Evolutionary conservation across 129 eudicot genomes (phyloP).

Genomic region (Tagetes patula): DNA sequence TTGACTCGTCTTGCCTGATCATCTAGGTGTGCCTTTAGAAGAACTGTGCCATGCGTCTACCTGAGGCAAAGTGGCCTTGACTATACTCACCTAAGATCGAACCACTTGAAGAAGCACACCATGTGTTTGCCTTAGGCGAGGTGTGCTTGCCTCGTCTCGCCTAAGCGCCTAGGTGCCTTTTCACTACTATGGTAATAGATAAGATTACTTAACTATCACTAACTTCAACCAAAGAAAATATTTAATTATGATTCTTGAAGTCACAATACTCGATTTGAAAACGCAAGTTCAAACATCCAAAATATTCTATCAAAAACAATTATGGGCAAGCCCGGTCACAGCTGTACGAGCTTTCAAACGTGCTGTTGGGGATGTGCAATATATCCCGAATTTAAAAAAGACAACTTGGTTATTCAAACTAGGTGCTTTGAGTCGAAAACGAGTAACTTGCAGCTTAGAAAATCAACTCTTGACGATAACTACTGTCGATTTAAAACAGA

Average conservation of each 20-base stretch:
- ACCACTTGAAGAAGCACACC: background rate
- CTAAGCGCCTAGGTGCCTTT: background rate
- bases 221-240: background rate
- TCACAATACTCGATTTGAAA: background rate
- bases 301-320: background rate
- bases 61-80: too few species aligned
- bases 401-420: background rate
- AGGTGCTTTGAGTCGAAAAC: background rate
- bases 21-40: too few species aligned
- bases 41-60: too few species aligned
- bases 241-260: constrained; percentile 9
- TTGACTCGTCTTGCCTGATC: background rate
- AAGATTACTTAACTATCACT: background rate
- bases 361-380: constrained; percentile 2
- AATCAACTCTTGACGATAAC: background rate
- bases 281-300: background rate
- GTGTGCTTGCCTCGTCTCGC: background rate
- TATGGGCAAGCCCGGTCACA: too few species aligned
- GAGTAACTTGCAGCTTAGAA: background rate
- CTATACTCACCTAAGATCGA: too few species aligned
- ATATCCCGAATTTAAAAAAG: background rate
- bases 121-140: background rate
- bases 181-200: background rate
- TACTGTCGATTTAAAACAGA: background rate
- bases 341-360: background rate